Evolutionary conservation across 1,284 basidiomycete genomes (phyloP).

Genomic region (Coniferiporia weirii): DNA sequence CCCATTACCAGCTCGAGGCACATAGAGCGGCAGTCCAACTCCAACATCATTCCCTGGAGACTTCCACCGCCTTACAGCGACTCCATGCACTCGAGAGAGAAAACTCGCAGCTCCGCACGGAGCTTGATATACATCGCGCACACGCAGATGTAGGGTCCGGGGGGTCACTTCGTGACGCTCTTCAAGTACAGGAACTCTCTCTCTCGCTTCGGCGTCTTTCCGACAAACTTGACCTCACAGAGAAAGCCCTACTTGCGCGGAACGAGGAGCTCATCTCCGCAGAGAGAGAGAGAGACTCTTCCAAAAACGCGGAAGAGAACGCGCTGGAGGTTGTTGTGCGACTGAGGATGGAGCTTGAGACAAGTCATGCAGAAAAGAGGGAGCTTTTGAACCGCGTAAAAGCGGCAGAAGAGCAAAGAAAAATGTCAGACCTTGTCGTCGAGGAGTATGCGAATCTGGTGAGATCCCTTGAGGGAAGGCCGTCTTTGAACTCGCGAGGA

Average conservation of each 20-base stretch:
- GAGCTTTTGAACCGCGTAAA: conserved; percentile 40
- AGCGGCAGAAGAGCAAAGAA: conserved; percentile 49
- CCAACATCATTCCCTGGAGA: conserved; percentile 54
- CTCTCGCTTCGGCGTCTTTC: conserved; percentile 63
- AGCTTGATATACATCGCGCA: conserved; percentile 47
- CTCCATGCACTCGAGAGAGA: conserved; percentile 48
- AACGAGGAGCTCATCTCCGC: conserved; percentile 42
- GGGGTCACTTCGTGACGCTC: conserved; percentile 33
- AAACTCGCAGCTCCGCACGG: conserved; percentile 48
- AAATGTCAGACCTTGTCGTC: conserved; percentile 58
- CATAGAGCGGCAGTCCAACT: conserved; percentile 59
- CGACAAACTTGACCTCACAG: conserved; percentile 57
- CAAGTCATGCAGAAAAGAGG: conserved; percentile 39
- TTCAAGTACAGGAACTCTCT: conserved; percentile 56
- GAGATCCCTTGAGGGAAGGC: conserved; percentile 48
- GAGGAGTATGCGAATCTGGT: conserved; percentile 69
- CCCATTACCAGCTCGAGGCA: conserved; percentile 70
- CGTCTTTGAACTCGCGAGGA: conserved; percentile 19
- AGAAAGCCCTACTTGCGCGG: conserved; percentile 46
- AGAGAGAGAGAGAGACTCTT: conserved; percentile 38
- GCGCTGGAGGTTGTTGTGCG: conserved; percentile 49
- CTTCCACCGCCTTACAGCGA: conserved; percentile 44
- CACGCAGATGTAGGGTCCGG: conserved; percentile 38
- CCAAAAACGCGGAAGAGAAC: conserved; percentile 39
- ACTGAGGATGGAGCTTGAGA: conserved; percentile 46